These are phyloP conservation scores for Ascochyta pisi DNA, from an alignment of 2,329 filamentous ascomycete genomes.

Conservation along the genomic window DNA sequence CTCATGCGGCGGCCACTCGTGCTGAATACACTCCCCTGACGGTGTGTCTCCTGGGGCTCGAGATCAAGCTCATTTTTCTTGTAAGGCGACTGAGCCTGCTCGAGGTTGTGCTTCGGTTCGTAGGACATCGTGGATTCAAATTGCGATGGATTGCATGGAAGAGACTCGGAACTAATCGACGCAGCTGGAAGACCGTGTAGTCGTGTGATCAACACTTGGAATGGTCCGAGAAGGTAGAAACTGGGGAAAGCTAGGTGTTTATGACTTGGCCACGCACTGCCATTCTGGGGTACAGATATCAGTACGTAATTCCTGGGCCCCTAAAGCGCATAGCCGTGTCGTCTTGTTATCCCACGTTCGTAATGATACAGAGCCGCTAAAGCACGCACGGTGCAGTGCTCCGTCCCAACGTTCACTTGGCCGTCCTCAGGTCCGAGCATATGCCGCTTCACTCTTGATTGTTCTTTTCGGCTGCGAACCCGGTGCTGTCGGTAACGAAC, in stretches of 20 bases:
- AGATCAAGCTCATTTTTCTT: constrained; percentile 8
- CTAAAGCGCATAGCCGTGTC: neutral
- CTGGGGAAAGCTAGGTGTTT: constrained; percentile 3
- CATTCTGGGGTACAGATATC: constrained; percentile 7
- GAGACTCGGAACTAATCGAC: neutral
- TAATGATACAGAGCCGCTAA: constrained; percentile 1
- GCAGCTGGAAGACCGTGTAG: neutral
- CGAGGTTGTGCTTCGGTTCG: constrained; percentile 15
- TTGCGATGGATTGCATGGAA: neutral
- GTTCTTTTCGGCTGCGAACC: neutral
- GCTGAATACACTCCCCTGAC: constrained; percentile 13
- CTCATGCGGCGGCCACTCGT: constrained; percentile 5
- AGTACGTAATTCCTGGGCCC: constrained; percentile 14
- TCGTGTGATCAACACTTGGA: neutral
- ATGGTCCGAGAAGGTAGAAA: neutral
- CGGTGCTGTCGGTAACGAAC: constrained; percentile 3
- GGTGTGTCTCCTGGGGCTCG: constrained; percentile 7
- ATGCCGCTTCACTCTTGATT: constrained; percentile 1
- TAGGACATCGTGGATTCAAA: constrained; percentile 10
- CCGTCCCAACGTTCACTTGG: neutral
- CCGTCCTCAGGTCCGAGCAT: neutral
- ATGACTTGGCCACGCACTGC: neutral
- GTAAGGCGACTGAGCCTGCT: neutral
- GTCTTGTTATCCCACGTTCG: constrained; percentile 1
- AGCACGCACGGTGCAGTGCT: neutral